A percentile compares a stretch with the other conserved stretches of the same genome.
Conservation (phyloP, 441 rosid genomes). For the Populus hybrid region DNA sequence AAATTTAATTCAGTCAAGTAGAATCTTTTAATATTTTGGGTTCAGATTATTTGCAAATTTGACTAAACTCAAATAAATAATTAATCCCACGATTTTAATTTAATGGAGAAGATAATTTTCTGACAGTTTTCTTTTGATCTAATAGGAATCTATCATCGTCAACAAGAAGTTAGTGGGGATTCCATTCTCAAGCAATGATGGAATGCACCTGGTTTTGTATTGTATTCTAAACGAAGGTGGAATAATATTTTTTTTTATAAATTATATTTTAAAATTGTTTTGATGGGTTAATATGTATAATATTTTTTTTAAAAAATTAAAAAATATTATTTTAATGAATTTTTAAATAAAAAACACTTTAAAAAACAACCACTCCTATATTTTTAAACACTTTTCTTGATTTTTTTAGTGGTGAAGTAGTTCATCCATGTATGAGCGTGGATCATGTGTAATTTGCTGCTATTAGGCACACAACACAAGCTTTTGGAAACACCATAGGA, state of each 20-base stretch:
- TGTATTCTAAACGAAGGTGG: too few species aligned
- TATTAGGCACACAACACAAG: too few species aligned
- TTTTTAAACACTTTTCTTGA: too few species aligned
- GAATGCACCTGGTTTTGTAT: not conserved
- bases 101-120: not conserved
- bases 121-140: not conserved
- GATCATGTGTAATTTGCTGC: not conserved
- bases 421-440: not conserved
- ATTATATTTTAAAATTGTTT: too few species aligned
- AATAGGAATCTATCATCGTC: conserved; percentile 2
- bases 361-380: too few species aligned
- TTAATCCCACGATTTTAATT: not conserved
- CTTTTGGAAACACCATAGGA: too few species aligned
- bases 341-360: too few species aligned
- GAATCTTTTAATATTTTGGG: not conserved
- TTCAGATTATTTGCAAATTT: not conserved
- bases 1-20: too few species aligned
- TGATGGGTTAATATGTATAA: too few species aligned
- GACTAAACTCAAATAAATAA: not conserved
- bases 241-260: too few species aligned
- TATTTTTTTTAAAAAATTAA: too few species aligned
- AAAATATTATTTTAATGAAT: too few species aligned
- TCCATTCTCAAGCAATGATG: not conserved
- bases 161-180: conserved; percentile 1
- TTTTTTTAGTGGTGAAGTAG: not conserved